A percentile compares a stretch with the other conserved stretches of the same genome.
These are phyloP conservation scores for Coemansia sp. DNA, from an alignment of 192 early-diverging fungal genomes.

Conservation along the genomic window DNA sequence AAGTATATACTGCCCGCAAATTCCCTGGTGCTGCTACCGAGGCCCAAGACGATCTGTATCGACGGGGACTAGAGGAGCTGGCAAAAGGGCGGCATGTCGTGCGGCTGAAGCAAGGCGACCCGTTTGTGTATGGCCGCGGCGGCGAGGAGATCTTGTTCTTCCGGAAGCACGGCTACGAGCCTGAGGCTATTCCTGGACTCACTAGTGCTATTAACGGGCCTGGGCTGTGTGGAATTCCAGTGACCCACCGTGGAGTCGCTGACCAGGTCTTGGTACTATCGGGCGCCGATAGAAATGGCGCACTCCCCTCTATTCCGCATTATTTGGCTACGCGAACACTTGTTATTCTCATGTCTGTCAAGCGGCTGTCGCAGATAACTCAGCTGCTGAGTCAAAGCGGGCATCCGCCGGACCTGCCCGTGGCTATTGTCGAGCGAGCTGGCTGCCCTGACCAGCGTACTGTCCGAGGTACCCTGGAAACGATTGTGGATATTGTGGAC, in stretches of 20 bases:
- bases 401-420: slow-evolving; percentile 70
- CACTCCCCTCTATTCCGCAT: slow-evolving; percentile 71
- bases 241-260: slow-evolving; percentile 86
- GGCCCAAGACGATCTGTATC: slow-evolving; percentile 77
- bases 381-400: slow-evolving; percentile 61
- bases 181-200: slow-evolving; percentile 77
- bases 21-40: slow-evolving; percentile 67
- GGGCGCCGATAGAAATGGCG: slow-evolving; percentile 77
- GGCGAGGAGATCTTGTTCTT: slow-evolving; percentile 86
- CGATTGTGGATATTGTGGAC: slow-evolving; percentile 66
- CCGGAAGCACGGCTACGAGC: slow-evolving; percentile 68
- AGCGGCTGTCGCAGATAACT: slow-evolving; percentile 66
- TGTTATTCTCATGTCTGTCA: slow-evolving; percentile 86
- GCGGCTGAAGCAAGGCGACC: slow-evolving; percentile 90
- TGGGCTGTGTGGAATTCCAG: slow-evolving; percentile 72
- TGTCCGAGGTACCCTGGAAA: slow-evolving; percentile 65
- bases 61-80: slow-evolving; percentile 74
- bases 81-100: slow-evolving; percentile 70
- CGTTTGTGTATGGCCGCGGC: slow-evolving; percentile 91
- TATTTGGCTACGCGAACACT: slow-evolving; percentile 72
- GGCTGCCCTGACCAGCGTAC: slow-evolving; percentile 75
- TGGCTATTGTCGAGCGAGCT: slow-evolving; percentile 83
- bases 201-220: slow-evolving; percentile 78
- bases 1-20: slow-evolving; percentile 71
- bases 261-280: slow-evolving; percentile 85